Evolutionary conservation across 768 basidiomycete species (phyloP).

Genomic region (Scleroderma bovista): DNA sequence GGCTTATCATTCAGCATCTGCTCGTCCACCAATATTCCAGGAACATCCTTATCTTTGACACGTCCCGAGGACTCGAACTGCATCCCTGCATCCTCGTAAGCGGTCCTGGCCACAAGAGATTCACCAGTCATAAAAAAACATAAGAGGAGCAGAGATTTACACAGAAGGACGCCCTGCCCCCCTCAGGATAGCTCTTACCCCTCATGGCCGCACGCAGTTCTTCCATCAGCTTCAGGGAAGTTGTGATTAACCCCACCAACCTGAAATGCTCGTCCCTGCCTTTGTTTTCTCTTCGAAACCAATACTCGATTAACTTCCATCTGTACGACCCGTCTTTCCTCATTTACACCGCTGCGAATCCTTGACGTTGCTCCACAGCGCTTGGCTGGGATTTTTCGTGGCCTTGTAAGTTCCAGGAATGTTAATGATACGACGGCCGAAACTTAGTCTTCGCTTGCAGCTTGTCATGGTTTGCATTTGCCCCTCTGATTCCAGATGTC

Average conservation of each 20-base stretch:
- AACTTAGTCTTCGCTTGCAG: conserved; percentile 9
- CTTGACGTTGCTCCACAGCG: conserved; percentile 12
- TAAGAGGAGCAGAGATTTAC: background rate
- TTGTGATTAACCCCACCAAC: conserved; percentile 43
- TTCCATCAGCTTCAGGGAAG: conserved; percentile 5
- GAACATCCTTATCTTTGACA: background rate
- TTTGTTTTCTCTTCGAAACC: conserved; percentile 41
- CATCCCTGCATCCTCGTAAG: background rate
- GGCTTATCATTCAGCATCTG: background rate
- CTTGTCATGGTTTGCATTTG: conserved; percentile 52
- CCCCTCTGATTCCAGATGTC: conserved; percentile 53
- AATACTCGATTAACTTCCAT: conserved; percentile 47
- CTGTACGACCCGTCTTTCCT: conserved; percentile 26
- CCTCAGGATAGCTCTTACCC: background rate
- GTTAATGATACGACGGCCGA: background rate
- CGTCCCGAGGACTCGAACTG: background rate
- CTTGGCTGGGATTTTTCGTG: conserved; percentile 44
- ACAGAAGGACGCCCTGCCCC: too few relatives aligned
- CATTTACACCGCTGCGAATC: conserved; percentile 19
- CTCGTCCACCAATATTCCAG: background rate
- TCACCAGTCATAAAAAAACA: background rate
- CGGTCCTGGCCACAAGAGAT: background rate
- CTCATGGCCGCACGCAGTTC: conserved; percentile 4
- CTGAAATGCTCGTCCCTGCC: conserved; percentile 49
- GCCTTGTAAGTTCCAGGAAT: conserved; percentile 31